phyloP scores from a whole-genome alignment of 352 stramenopile genomes.

The Blastocystis sp. region DNA sequence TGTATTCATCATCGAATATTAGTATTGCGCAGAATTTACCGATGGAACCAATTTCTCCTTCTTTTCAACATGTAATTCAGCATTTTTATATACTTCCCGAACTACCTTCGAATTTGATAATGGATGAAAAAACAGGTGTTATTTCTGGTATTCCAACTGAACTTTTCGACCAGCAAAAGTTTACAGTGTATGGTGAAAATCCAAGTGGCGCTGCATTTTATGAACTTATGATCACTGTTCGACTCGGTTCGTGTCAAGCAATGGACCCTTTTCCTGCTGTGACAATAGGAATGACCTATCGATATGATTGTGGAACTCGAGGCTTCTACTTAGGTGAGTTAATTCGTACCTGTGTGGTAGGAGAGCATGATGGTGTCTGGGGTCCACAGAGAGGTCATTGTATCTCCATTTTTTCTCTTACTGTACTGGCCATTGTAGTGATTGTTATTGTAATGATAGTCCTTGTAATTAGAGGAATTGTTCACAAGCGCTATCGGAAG shows the following conservation, averaged over 20 bases:
- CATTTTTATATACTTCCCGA: conserved; percentile 3
- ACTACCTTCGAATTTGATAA: background rate
- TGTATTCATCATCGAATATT: background rate
- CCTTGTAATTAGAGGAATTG: too few relatives aligned
- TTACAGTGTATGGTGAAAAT: background rate
- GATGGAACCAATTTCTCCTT: background rate
- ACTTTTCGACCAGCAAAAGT: background rate
- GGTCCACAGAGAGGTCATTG: background rate
- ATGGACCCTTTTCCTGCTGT: background rate
- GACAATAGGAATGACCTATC: background rate
- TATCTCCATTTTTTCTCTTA: background rate
- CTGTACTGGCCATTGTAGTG: background rate
- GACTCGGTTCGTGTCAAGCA: background rate
- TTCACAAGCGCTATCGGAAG: too few relatives aligned
- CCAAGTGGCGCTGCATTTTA: background rate
- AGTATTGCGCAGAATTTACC: background rate
- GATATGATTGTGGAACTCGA: background rate
- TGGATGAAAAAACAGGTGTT: background rate
- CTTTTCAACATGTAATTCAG: background rate
- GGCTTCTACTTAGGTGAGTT: background rate
- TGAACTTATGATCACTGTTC: background rate
- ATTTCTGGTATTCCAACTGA: conserved; percentile 7
- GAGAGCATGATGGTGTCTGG: conserved; percentile 17
- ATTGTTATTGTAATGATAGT: background rate
- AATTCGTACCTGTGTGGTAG: background rate